phyloP scores from a whole-genome alignment of 1,284 basidiomycete species.

The Gomphus bonarii region DNA sequence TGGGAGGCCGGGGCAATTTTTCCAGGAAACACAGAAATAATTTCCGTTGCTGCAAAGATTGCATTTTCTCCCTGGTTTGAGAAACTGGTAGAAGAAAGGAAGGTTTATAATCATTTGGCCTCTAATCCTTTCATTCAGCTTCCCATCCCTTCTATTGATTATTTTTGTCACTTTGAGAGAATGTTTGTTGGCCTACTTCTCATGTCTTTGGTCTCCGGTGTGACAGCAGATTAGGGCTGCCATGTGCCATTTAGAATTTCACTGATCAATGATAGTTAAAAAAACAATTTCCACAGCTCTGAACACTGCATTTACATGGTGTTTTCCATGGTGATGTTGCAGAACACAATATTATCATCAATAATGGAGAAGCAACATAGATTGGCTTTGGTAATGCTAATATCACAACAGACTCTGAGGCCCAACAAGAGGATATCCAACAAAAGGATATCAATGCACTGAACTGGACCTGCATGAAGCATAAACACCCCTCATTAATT shows the following conservation, averaged over 20 bases:
- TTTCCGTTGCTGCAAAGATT: not conserved
- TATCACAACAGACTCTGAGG: not conserved
- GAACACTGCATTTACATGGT: not conserved
- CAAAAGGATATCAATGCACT: no score
- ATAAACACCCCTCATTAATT: no score
- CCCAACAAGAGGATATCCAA: not conserved
- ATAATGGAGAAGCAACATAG: not conserved
- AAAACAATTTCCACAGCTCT: not conserved
- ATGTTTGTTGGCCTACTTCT: not conserved
- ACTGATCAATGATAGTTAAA: not conserved
- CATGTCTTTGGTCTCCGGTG: not conserved
- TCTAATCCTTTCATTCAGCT: not conserved
- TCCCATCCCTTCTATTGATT: not conserved
- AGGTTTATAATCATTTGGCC: not conserved
- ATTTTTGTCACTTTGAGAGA: not conserved
- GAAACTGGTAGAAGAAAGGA: not conserved
- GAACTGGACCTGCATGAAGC: no score
- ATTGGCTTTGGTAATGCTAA: not conserved
- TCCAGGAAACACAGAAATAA: not conserved
- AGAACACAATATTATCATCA: not conserved
- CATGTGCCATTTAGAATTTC: not conserved
- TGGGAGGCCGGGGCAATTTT: not conserved
- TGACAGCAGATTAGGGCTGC: not conserved
- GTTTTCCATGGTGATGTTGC: not conserved
- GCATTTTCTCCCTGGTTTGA: not conserved